Conservation (phyloP, 352 stramenopile species). For the Phytopythium boreale region DNA sequence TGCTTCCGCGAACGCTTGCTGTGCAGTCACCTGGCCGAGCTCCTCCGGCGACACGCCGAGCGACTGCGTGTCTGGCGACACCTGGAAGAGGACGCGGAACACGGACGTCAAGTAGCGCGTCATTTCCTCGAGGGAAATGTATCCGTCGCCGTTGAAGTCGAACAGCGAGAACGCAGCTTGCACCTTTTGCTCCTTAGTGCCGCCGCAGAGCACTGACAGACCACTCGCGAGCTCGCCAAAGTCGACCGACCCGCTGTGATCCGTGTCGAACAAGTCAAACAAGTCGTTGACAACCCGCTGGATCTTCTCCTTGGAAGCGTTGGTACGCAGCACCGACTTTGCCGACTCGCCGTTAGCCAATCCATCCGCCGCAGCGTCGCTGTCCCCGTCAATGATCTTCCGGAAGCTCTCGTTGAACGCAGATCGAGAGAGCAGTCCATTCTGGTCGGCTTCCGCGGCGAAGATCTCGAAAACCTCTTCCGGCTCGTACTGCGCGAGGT, state of each 20-base stretch:
- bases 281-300: conserved; percentile 58
- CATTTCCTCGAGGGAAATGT: conserved; percentile 87
- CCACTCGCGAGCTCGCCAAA: conserved; percentile 83
- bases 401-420: conserved; percentile 81
- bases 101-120: conserved; percentile 85
- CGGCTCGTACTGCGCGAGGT: conserved; percentile 68
- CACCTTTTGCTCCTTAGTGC: conserved; percentile 86
- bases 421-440: conserved; percentile 65
- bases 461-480: conserved; percentile 89
- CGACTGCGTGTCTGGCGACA: conserved; percentile 59
- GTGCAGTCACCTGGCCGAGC: conserved; percentile 70
- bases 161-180: conserved; percentile 83
- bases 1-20: conserved; percentile 74
- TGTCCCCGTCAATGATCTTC: conserved; percentile 43
- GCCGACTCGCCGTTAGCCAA: conserved; percentile 2
- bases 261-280: conserved; percentile 81
- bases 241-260: conserved; percentile 71
- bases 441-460: conserved; percentile 65
- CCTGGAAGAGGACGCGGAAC: conserved; percentile 83
- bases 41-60: conserved; percentile 71
- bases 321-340: conserved; percentile 11
- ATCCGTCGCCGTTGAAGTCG: conserved; percentile 88
- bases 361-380: neutral
- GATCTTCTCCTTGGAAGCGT: conserved; percentile 28
- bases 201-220: conserved; percentile 77